Conservation (phyloP, 2,329 filamentous ascomycete genomes). For the Colletotrichum theobromicola region DNA sequence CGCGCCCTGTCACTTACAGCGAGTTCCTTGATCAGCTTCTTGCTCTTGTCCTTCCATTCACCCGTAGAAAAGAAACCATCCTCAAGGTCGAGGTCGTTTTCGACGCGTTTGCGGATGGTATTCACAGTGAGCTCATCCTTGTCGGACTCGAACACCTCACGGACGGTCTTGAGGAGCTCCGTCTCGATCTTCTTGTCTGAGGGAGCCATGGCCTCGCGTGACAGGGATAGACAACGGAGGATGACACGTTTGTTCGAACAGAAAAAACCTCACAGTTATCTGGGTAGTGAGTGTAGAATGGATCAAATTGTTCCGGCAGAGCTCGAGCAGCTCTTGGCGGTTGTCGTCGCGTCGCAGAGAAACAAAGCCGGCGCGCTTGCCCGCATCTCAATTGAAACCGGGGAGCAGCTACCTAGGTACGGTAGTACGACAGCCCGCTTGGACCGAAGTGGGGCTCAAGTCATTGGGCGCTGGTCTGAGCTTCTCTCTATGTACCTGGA, state of each 20-base stretch:
- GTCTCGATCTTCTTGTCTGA: conserved; percentile 47
- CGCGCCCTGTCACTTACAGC: conserved; percentile 48
- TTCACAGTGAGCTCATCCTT: conserved; percentile 61
- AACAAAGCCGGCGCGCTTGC: not conserved
- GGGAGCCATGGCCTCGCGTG: conserved; percentile 40
- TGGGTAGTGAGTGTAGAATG: not conserved
- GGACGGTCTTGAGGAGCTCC: conserved; percentile 52
- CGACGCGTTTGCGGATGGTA: conserved; percentile 57
- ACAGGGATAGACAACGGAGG: not conserved
- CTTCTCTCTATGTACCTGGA: not conserved
- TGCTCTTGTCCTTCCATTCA: conserved; percentile 65
- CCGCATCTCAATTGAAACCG: conserved; percentile 8
- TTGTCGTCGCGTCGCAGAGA: conserved; percentile 5
- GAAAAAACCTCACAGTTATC: not conserved
- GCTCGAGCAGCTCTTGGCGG: not conserved
- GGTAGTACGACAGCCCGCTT: not conserved
- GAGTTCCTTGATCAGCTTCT: conserved; percentile 57
- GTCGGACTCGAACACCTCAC: conserved; percentile 47
- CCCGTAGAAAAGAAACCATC: conserved; percentile 53
- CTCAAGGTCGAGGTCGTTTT: conserved; percentile 52
- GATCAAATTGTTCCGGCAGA: not conserved
- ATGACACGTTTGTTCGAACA: not conserved
- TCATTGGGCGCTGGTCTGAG: not conserved
- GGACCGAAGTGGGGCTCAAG: conserved; percentile 1
- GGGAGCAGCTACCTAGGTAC: not conserved